Conservation (phyloP, 768 basidiomycete species). For the Termitomyces sp. region DNA sequence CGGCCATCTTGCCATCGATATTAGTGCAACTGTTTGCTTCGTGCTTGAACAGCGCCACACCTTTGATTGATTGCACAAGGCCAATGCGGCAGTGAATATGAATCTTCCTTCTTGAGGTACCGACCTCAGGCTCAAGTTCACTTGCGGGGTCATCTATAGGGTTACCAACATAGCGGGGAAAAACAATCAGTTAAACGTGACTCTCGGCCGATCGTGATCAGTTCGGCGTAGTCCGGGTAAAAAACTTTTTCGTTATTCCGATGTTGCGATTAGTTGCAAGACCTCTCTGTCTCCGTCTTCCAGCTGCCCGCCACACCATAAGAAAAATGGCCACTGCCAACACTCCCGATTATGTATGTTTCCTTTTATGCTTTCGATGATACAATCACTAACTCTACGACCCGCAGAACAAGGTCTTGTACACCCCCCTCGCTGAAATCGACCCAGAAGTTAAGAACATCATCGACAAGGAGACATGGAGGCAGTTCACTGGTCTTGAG, state of each 20-base stretch:
- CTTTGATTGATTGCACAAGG: too few species aligned
- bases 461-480: constrained; percentile 99
- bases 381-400: constrained; percentile 1
- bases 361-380: neutral
- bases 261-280: constrained; percentile 38
- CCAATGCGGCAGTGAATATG: too few species aligned
- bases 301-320: constrained; percentile 22
- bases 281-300: constrained; percentile 28
- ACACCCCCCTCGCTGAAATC: constrained; percentile 81
- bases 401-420: constrained; percentile 85
- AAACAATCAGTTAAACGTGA: too few species aligned
- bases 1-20: constrained; percentile 49
- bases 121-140: too few species aligned
- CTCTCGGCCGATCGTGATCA: constrained; percentile 19
- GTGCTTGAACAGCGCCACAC: too few species aligned
- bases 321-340: constrained; percentile 57
- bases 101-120: too few species aligned
- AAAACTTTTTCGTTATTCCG: constrained; percentile 17
- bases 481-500: constrained; percentile 96
- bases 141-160: too few species aligned
- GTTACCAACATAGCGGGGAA: too few species aligned
- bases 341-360: constrained; percentile 61
- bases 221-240: constrained; percentile 18
- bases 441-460: constrained; percentile 97
- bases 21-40: too few species aligned